Percentiles rank a stretch among this genome's conserved stretches.
These are phyloP conservation scores for Hortiboletus flavorubellus DNA, from an alignment of 768 basidiomycete genomes.

Conservation along the genomic window DNA sequence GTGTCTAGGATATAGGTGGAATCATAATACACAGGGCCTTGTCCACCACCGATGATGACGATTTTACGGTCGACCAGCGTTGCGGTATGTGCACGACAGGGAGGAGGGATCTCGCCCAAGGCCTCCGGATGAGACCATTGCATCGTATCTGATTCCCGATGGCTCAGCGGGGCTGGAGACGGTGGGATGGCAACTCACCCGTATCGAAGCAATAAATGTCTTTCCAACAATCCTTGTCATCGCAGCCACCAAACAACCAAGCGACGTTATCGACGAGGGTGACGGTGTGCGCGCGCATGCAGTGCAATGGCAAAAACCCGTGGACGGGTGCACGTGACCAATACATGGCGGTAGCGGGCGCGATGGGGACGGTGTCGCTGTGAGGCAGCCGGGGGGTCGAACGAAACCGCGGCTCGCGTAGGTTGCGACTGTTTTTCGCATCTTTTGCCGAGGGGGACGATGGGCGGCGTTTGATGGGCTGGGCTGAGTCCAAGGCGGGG, in stretches of 20 bases:
- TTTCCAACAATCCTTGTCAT: slow-evolving; percentile 68
- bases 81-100: slow-evolving; percentile 84
- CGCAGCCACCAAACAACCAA: slow-evolving; percentile 90
- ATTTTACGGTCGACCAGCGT: slow-evolving; percentile 79
- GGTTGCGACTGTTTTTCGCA: slow-evolving; percentile 4
- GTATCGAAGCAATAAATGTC: slow-evolving; percentile 86
- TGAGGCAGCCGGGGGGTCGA: slow-evolving; percentile 59
- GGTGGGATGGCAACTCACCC: slow-evolving; percentile 39
- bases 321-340: slow-evolving; percentile 84
- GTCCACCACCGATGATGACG: slow-evolving; percentile 84
- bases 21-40: slow-evolving; percentile 80
- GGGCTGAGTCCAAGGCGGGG: slow-evolving; percentile 22
- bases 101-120: slow-evolving; percentile 74
- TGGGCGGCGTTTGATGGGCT: slow-evolving; percentile 23
- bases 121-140: slow-evolving; percentile 82
- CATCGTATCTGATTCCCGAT: slow-evolving; percentile 63
- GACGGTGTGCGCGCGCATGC: slow-evolving; percentile 79
- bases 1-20: slow-evolving; percentile 83
- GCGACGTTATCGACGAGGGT: slow-evolving; percentile 79
- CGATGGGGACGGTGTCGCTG: slow-evolving; percentile 53
- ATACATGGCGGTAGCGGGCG: slow-evolving; percentile 76
- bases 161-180: background rate
- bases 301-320: slow-evolving; percentile 60
- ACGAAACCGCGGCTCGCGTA: slow-evolving; percentile 37
- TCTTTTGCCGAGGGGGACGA: slow-evolving; percentile 32